These are phyloP conservation scores for Exophiala aquamarina DNA, from an alignment of 2,329 filamentous ascomycete genomes.

Conservation along the genomic window DNA sequence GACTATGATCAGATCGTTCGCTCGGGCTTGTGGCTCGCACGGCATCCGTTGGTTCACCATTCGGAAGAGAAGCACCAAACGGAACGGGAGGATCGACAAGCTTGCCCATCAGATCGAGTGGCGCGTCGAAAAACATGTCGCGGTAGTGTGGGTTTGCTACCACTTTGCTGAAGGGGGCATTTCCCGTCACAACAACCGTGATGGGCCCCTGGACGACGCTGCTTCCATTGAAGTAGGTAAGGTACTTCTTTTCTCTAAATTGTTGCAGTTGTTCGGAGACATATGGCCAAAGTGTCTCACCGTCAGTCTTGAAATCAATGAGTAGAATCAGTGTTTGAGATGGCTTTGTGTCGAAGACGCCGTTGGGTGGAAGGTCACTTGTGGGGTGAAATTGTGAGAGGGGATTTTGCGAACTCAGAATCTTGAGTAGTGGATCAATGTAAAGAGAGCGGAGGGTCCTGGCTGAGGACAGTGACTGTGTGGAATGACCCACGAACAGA, in stretches of 20 bases:
- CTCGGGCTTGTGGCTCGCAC: too few species aligned
- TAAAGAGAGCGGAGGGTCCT: conserved; percentile 54
- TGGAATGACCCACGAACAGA: conserved; percentile 57
- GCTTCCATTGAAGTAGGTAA: conserved; percentile 52
- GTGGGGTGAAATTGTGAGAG: conserved; percentile 37
- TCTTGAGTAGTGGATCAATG: conserved; percentile 50
- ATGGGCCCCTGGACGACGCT: conserved; percentile 45
- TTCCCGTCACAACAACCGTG: conserved; percentile 55
- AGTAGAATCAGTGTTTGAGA: conserved; percentile 52
- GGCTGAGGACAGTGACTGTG: conserved; percentile 44
- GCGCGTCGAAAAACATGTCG: conserved; percentile 59
- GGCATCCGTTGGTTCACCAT: conserved; percentile 2
- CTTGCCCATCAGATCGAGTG: conserved; percentile 41
- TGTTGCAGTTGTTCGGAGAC: conserved; percentile 46
- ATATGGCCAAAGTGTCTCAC: conserved; percentile 37
- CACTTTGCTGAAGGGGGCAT: conserved; percentile 51
- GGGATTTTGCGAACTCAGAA: conserved; percentile 52
- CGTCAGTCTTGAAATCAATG: conserved; percentile 52
- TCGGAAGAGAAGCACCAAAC: not conserved
- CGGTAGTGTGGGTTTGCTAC: conserved; percentile 48
- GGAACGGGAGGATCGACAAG: conserved; percentile 1
- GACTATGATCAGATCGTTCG: not conserved
- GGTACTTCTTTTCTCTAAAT: conserved; percentile 50
- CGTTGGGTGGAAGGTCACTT: conserved; percentile 35
- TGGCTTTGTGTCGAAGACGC: conserved; percentile 53